Evolutionary conservation across 2,329 filamentous ascomycete species (phyloP), one percentile per base, ranked within the genome.

Genomic region (Aspergillus sp.): DNA sequence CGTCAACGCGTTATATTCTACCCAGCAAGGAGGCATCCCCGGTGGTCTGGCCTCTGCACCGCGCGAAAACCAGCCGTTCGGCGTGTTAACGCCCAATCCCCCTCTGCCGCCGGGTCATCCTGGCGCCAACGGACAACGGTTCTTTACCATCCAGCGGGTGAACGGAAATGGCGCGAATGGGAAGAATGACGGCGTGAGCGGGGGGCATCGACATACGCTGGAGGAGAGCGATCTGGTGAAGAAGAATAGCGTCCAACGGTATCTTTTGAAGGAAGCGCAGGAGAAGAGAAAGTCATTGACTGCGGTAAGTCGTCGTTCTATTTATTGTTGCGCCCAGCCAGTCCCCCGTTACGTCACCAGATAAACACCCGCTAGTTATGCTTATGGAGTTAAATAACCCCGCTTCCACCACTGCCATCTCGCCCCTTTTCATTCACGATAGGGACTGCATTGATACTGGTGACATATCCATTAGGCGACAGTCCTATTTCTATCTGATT

Each of bases 161-260:
- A 90, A 91, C 70, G 87, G 87, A 0, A 90, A 88, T 62, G 86
- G 86, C 1, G 84, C 81, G 0, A 89, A 89, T 64, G 87, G 85
- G 2, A 88, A 88, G 67, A 81, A 82, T 19, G 86, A 89, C 59
- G 85, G 84, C 6, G 79, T 87, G 42, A 79, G 83, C 17, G 86
- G 87, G 8, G 84, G 85, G n/a, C 89, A 93, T 67, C 86, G 86
- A 60, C 89, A 92, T 68, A 81, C 81, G 0, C 71, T 93, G 7
- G 83, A 83, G 50, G 86, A 86, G 61, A 91, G 87, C 62, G 89
- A 92, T 65, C 82, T 85, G 55, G 86, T 92, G 33, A 92, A 92
- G 75, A 91, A 89, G 75, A 91, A 88, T 57, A 90, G 84, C 57
- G 85, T 91, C 5, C 79, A 88, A 66, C 77, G 89, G 59, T 82